Conservation (phyloP, 2,329 filamentous ascomycete genomes). For the Chrysoporthe austroafricana region DNA sequence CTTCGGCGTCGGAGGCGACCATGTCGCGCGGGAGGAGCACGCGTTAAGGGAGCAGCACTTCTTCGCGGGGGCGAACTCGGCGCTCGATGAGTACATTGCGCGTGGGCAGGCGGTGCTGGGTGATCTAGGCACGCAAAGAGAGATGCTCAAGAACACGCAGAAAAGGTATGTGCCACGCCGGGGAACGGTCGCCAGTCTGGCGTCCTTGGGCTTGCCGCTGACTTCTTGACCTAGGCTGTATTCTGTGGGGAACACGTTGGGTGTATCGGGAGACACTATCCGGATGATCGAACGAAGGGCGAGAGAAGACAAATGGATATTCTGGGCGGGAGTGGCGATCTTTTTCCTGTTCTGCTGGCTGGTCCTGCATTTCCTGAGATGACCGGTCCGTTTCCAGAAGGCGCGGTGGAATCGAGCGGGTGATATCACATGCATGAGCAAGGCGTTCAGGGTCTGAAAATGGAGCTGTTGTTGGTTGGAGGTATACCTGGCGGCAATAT, state of each 20-base stretch:
- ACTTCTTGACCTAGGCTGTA: conserved; percentile 60
- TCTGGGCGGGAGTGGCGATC: conserved; percentile 80
- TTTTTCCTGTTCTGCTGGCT: conserved; percentile 94
- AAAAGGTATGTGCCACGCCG: conserved; percentile 51
- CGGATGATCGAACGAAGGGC: conserved; percentile 93
- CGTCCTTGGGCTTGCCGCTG: background rate
- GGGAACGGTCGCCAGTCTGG: background rate
- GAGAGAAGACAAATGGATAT: conserved; percentile 97
- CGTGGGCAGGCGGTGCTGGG: conserved; percentile 87
- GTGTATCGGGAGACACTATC: conserved; percentile 93
- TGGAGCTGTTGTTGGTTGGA: background rate
- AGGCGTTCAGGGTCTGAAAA: conserved; percentile 24
- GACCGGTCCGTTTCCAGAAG: conserved; percentile 32
- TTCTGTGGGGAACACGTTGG: conserved; percentile 90
- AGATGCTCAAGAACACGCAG: conserved; percentile 95
- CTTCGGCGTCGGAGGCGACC: conserved; percentile 56
- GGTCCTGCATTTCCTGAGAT: conserved; percentile 83
- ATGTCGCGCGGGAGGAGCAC: conserved; percentile 76
- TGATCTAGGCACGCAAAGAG: conserved; percentile 85
- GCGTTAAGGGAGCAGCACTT: conserved; percentile 90
- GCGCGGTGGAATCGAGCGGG: background rate
- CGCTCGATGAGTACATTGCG: conserved; percentile 93
- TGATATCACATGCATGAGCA: conserved; percentile 23
- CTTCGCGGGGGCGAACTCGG: conserved; percentile 77
- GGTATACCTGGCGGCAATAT: background rate